These are phyloP conservation scores for Coemansia sp. DNA, from an alignment of 192 early-diverging fungal genomes.

Conservation along the genomic window DNA sequence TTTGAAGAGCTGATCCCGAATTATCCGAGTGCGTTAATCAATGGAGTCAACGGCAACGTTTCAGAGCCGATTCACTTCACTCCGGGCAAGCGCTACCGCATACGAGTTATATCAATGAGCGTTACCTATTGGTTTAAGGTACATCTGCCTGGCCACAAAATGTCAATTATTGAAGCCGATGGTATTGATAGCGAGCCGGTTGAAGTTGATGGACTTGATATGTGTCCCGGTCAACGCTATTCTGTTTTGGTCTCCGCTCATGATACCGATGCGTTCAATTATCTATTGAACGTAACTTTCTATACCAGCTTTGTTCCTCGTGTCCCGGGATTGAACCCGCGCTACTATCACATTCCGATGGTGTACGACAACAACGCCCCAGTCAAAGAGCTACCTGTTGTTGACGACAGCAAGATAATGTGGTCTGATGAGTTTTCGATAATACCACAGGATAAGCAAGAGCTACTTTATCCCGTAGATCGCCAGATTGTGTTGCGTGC, in stretches of 20 bases:
- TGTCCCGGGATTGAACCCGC: slow-evolving; percentile 46
- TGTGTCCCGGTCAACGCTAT: slow-evolving; percentile 72
- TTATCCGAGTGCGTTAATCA: slow-evolving; percentile 6
- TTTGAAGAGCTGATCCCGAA: not conserved
- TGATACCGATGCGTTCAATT: slow-evolving; percentile 59
- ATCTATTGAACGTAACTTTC: slow-evolving; percentile 58
- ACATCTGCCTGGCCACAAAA: slow-evolving; percentile 68
- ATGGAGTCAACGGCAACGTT: slow-evolving; percentile 48
- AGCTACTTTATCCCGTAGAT: slow-evolving; percentile 48
- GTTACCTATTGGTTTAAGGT: slow-evolving; percentile 67
- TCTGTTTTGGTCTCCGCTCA: slow-evolving; percentile 74
- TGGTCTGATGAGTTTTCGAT: slow-evolving; percentile 1
- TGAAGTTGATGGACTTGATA: slow-evolving; percentile 52
- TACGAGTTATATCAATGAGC: slow-evolving; percentile 78
- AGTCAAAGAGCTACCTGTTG: slow-evolving; percentile 10
- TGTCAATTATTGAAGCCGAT: slow-evolving; percentile 78
- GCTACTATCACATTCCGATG: slow-evolving; percentile 55
- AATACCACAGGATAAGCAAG: slow-evolving; percentile 41
- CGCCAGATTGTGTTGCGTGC: not conserved
- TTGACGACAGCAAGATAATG: slow-evolving; percentile 4
- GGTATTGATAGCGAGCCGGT: slow-evolving; percentile 61
- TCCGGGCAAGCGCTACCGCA: slow-evolving; percentile 73
- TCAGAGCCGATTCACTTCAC: slow-evolving; percentile 58
- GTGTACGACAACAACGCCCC: slow-evolving; percentile 59
- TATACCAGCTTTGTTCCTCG: slow-evolving; percentile 54